A percentile compares a stretch with the other conserved stretches of the same genome.
These are phyloP conservation scores for Coemansia reversa DNA, from an alignment of 192 early-diverging fungal genomes.

Conservation along the genomic window DNA sequence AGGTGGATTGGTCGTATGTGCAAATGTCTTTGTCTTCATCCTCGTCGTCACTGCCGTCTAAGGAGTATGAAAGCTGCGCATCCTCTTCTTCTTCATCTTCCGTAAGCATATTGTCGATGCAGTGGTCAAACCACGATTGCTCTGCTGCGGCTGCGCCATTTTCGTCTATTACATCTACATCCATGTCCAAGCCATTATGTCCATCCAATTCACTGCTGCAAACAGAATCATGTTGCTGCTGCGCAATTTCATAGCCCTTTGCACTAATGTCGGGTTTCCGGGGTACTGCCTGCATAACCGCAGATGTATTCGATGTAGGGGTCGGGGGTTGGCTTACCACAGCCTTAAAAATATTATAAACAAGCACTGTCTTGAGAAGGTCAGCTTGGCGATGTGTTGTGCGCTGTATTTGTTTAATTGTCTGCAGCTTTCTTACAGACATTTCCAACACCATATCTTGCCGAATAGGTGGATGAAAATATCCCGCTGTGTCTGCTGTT, in stretches of 20 bases:
- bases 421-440: constrained; percentile 45
- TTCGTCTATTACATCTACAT: constrained; percentile 21
- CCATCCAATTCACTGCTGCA: neutral
- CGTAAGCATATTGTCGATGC: constrained; percentile 39
- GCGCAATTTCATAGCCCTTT: neutral
- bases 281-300: neutral
- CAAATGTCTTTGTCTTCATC: too few species aligned
- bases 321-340: constrained; percentile 9
- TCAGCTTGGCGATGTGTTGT: constrained; percentile 32
- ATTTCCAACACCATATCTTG: constrained; percentile 33
- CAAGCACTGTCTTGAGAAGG: constrained; percentile 46
- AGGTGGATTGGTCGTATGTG: too few species aligned
- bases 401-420: constrained; percentile 34
- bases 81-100: constrained; percentile 23
- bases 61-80: too few species aligned
- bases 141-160: constrained; percentile 26
- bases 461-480: constrained; percentile 30
- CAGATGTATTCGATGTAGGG: neutral
- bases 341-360: constrained; percentile 48
- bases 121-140: constrained; percentile 55
- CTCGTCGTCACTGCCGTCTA: too few species aligned
- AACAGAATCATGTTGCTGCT: neutral
- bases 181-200: constrained; percentile 11
- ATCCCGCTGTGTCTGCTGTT: neutral
- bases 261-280: too few species aligned